A percentile compares a stretch with the other conserved stretches of the same genome.
Conservation (phyloP, 2,329 filamentous ascomycete species). For the Hypoxylon sp. region DNA sequence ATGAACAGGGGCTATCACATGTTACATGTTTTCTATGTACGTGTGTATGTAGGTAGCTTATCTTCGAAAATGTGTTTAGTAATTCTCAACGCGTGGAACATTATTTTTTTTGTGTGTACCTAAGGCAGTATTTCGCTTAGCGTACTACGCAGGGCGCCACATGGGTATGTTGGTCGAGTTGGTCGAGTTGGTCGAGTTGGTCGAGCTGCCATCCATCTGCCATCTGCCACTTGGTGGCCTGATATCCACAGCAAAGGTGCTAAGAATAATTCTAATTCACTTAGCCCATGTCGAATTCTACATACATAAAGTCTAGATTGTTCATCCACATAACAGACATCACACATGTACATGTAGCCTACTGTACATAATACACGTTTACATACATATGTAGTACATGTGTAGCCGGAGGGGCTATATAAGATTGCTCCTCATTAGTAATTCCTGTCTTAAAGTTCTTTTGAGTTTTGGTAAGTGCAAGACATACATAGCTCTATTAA, state of each 20-base stretch:
- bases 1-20: background rate
- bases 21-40: too few relatives aligned
- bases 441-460: background rate
- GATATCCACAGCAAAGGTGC: background rate
- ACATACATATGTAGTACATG: background rate
- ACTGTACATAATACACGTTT: too few relatives aligned
- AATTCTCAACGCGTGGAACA: too few relatives aligned
- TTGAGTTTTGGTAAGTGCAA: constrained; percentile 15
- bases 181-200: too few relatives aligned
- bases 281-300: background rate
- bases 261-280: background rate
- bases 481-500: constrained; percentile 7
- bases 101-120: too few relatives aligned
- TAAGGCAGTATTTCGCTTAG: too few relatives aligned
- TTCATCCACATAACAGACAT: background rate
- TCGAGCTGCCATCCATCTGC: background rate
- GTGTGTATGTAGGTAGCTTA: too few relatives aligned
- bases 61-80: too few relatives aligned
- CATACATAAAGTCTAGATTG: background rate
- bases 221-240: background rate
- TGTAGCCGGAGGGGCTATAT: background rate
- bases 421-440: constrained; percentile 4
- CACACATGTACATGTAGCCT: background rate
- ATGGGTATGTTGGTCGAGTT: too few relatives aligned
- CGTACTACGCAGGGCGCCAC: too few relatives aligned